These are phyloP conservation scores for Lactarius tabidus DNA, from an alignment of 768 basidiomycete genomes.

Conservation along the genomic window DNA sequence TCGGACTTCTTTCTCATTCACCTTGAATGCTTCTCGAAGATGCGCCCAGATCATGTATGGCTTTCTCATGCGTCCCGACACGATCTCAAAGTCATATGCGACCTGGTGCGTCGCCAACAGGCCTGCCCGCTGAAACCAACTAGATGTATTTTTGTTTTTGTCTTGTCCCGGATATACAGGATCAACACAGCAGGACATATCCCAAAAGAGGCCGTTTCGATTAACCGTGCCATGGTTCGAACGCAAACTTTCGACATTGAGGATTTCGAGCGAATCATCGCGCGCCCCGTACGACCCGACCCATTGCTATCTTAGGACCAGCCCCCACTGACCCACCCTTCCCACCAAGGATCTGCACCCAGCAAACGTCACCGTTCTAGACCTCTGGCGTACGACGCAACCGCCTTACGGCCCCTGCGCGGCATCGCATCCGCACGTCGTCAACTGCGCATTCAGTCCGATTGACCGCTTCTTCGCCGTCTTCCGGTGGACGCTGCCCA, in stretches of 20 bases:
- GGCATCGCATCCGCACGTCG: constrained; percentile 69
- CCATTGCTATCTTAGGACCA: background rate
- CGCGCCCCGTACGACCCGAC: constrained; percentile 13
- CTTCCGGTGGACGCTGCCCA: constrained; percentile 77
- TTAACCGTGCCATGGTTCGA: constrained; percentile 18
- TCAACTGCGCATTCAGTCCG: constrained; percentile 54
- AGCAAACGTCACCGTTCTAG: constrained; percentile 2
- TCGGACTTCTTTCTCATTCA: background rate
- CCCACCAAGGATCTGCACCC: constrained; percentile 10
- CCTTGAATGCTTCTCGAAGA: constrained; percentile 35
- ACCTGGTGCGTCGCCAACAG: constrained; percentile 50
- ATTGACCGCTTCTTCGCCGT: constrained; percentile 74
- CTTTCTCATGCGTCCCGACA: constrained; percentile 74
- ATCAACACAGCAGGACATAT: constrained; percentile 21
- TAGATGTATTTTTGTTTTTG: background rate
- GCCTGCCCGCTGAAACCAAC: constrained; percentile 12
- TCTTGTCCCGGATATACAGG: constrained; percentile 11
- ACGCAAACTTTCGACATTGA: constrained; percentile 1
- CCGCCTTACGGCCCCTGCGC: constrained; percentile 57
- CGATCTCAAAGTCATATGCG: constrained; percentile 73
- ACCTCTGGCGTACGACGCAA: constrained; percentile 25
- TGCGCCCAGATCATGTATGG: constrained; percentile 87
- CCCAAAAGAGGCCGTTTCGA: constrained; percentile 10
- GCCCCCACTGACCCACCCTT: background rate
- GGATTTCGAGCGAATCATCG: constrained; percentile 11